Percentiles rank a stretch among this genome's conserved stretches.
Evolutionary conservation across 2,329 filamentous ascomycete species (phyloP).

Genomic region (Cladosporium sp.): DNA sequence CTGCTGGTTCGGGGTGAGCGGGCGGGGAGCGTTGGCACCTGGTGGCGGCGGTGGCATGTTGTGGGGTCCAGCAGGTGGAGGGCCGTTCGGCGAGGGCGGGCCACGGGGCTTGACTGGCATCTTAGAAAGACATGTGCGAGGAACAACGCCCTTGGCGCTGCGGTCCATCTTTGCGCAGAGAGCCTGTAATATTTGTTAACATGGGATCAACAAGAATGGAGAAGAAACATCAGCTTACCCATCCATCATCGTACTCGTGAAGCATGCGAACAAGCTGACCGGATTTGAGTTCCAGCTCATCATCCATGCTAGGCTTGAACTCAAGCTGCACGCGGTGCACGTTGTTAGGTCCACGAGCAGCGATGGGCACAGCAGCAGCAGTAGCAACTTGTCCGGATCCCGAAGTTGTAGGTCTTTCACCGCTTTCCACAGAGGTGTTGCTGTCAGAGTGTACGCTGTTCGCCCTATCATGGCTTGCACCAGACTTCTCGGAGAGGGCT

Average conservation of each 20-base stretch:
- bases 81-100: constrained; percentile 47
- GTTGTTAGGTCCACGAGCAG: constrained; percentile 52
- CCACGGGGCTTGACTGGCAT: constrained; percentile 85
- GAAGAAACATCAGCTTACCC: constrained; percentile 62
- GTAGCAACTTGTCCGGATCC: constrained; percentile 32
- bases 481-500: constrained; percentile 30
- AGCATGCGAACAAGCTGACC: constrained; percentile 85
- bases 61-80: constrained; percentile 34
- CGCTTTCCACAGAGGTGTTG: constrained; percentile 19
- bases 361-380: constrained; percentile 40
- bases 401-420: constrained; percentile 25
- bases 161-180: constrained; percentile 89
- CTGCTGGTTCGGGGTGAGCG: constrained; percentile 26
- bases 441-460: constrained; percentile 22
- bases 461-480: constrained; percentile 23
- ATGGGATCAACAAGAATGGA: neutral
- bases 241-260: constrained; percentile 97
- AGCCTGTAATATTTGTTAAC: constrained; percentile 54
- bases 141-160: constrained; percentile 87
- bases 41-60: constrained; percentile 34
- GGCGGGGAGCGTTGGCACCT: constrained; percentile 27
- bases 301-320: constrained; percentile 88
- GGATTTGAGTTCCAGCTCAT: constrained; percentile 78
- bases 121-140: constrained; percentile 88
- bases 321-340: constrained; percentile 94